Conservation (phyloP, 2,329 filamentous ascomycete species). For the Diplodia seriata region DNA sequence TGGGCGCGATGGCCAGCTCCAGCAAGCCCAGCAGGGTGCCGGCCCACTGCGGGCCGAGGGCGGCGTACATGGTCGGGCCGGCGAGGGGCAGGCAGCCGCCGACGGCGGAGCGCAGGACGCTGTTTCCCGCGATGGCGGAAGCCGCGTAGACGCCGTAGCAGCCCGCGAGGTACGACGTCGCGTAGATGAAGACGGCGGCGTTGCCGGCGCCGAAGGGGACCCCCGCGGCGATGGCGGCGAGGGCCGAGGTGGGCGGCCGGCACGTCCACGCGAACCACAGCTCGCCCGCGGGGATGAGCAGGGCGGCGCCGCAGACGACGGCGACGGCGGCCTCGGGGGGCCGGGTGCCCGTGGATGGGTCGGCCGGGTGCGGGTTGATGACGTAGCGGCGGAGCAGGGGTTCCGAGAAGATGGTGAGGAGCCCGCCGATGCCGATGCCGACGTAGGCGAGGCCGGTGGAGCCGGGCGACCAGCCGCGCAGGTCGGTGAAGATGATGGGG, state of each 20-base stretch:
- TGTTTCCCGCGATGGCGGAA: conserved; percentile 79
- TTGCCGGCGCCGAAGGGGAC: conserved; percentile 82
- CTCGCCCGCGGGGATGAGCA: conserved; percentile 78
- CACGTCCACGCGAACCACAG: conserved; percentile 55
- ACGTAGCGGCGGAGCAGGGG: conserved; percentile 73
- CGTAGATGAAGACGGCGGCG: conserved; percentile 80
- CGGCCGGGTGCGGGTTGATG: conserved; percentile 77
- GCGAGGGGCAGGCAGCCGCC: conserved; percentile 82
- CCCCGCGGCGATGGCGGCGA: conserved; percentile 78
- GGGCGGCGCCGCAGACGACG: conserved; percentile 77
- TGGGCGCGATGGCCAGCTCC: conserved; percentile 76
- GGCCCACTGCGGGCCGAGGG: conserved; percentile 77
- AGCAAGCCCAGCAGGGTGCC: conserved; percentile 77
- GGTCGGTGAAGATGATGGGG: conserved; percentile 78
- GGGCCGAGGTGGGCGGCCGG: conserved; percentile 81
- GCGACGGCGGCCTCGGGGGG: conserved; percentile 82
- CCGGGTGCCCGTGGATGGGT: conserved; percentile 75
- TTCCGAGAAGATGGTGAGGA: conserved; percentile 36
- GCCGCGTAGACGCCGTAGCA: conserved; percentile 84
- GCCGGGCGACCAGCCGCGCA: conserved; percentile 78
- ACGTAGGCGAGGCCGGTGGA: conserved; percentile 78
- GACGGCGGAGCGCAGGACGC: conserved; percentile 73
- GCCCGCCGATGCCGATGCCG: conserved; percentile 69
- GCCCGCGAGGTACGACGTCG: conserved; percentile 78
- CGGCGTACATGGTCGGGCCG: conserved; percentile 73